A percentile compares a stretch with the other conserved stretches of the same genome.
Evolutionary conservation across 2,329 filamentous ascomycete genomes (phyloP).

Genomic region (Fusarium buxicola): DNA sequence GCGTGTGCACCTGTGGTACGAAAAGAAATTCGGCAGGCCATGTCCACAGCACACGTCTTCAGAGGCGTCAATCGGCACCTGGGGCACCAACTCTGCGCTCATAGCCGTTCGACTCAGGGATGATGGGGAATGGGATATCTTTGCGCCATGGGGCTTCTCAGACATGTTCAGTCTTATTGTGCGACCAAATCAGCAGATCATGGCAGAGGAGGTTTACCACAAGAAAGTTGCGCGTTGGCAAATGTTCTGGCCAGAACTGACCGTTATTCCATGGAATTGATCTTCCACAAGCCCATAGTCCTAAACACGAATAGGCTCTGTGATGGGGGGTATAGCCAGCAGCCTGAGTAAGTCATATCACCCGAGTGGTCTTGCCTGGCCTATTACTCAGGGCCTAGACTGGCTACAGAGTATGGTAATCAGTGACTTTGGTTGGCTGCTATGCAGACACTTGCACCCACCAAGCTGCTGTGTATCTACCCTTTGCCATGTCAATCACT

Average conservation of each 20-base stretch:
- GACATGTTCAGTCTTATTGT: slow-evolving; percentile 52
- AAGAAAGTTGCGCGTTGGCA: slow-evolving; percentile 50
- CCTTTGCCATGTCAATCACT: no score
- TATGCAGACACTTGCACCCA: no score
- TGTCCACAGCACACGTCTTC: slow-evolving; percentile 48
- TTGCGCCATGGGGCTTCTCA: slow-evolving; percentile 51
- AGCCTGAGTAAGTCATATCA: no score
- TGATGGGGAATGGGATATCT: slow-evolving; percentile 48
- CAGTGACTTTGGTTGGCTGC: no score
- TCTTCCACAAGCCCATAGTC: no score
- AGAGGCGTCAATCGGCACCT: slow-evolving; percentile 50
- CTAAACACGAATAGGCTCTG: no score
- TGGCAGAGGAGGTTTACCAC: slow-evolving; percentile 44
- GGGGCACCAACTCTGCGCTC: slow-evolving; percentile 52
- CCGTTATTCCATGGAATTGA: slow-evolving; percentile 46
- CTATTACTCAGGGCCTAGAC: no score
- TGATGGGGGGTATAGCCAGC: no score
- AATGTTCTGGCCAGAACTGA: slow-evolving; percentile 46
- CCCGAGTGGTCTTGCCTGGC: no score
- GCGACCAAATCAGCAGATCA: slow-evolving; percentile 48
- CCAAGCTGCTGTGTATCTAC: no score
- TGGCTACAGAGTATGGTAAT: no score
- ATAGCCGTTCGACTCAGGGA: slow-evolving; percentile 46
- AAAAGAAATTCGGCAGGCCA: slow-evolving; percentile 46
- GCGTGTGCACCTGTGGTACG: slow-evolving; percentile 54